phyloP scores from a whole-genome alignment of 225 moss, liverwort and hornwort genomes.

The Straminergon stramineum region DNA sequence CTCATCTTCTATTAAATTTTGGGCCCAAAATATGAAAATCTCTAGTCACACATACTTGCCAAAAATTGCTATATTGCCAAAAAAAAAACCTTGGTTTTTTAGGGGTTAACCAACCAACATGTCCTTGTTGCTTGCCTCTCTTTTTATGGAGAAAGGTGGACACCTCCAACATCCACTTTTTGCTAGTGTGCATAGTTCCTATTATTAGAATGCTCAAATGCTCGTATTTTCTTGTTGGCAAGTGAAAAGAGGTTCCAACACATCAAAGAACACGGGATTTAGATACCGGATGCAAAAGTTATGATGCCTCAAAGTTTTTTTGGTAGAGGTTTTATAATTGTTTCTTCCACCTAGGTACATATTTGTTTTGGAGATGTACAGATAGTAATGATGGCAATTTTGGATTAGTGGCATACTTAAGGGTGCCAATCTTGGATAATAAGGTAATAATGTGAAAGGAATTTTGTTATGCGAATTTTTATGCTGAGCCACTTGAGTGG shows the following conservation, averaged over 20 bases:
- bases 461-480: background rate
- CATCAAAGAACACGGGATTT: background rate
- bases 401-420: fast-evolving
- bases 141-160: background rate
- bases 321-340: fast-evolving
- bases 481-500: background rate
- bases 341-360: background rate
- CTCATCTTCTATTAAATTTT: no score
- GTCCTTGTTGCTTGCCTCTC: background rate
- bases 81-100: no score
- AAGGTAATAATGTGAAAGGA: background rate
- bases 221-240: no score
- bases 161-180: no score
- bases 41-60: no score
- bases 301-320: background rate
- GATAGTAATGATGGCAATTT: background rate
- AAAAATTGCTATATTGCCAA: no score
- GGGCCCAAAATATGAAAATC: no score
- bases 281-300: background rate
- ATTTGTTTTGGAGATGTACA: no score
- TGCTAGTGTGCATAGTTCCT: no score
- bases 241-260: fast-evolving
- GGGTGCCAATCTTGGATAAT: fast-evolving
- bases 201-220: background rate
- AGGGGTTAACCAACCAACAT: background rate